Evolutionary conservation across 2,329 filamentous ascomycete genomes (phyloP), one percentile per base, ranked within the genome.

Genomic region (Aspergillus luchuensis): DNA sequence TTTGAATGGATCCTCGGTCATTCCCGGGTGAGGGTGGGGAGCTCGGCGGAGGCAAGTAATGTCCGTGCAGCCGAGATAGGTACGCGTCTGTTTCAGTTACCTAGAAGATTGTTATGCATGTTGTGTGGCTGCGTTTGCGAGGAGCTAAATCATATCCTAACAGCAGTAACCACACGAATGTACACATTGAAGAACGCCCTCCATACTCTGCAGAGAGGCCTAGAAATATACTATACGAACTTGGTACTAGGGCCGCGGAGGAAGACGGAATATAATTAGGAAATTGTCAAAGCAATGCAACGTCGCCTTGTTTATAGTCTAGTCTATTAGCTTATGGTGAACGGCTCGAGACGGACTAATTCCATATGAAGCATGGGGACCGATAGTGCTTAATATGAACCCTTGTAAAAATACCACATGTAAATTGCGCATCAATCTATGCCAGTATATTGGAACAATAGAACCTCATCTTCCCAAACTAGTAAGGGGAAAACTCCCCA

Each of bases 21-120:
- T 50, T 50, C 47, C 25, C 47, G 47, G 47, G 47, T 50, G 47
- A 33, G 25, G 25, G 47, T 50, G 47, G 47, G 30, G 47, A 50
- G 47, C 47, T 50, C 47, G 23, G 47, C 47, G 47, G 38, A 47
- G 39, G 30, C 23, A 8, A 47, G 23, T 33, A 15, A 57, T 64
- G 72, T 73, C 72, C 69, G 72, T 74, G 72, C 72, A 73, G 71
- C 68, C 65, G 68, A 70, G 62, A 71, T 69, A 71, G 63, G 71
- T 73, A 74, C 70, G 71, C 71, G 70, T 73, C 66, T 71, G 70
- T 72, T 72, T 72, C 71, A 71, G 62, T 69, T 69, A 65, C 62
- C 45, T 47, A 58, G 17, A 57, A 19, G 10, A 39, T 38, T 53
- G 5, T 25, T 41, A 36, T 38, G 47, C 33, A 55, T 51, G 36